Evolutionary conservation across 768 basidiomycete species (phyloP), one percentile per base, ranked within the genome.

Genomic region (Clavulina sp.): DNA sequence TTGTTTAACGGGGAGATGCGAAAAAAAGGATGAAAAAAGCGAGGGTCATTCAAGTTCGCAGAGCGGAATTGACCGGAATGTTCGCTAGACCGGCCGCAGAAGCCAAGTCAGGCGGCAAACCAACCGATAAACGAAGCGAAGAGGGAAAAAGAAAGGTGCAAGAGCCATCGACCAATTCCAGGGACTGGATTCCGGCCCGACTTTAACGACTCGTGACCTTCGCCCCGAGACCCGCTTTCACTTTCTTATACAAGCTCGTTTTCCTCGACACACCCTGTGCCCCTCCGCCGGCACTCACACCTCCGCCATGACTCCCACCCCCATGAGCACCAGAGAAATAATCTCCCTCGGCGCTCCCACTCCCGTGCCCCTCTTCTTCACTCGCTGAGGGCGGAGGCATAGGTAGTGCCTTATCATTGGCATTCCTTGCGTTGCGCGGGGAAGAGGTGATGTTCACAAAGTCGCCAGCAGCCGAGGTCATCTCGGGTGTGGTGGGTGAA

Each of bases 231-330:
- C 72, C 84, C 41, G 74, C 73, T 57, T 80, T 80, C 51, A 86
- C 75, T 63, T 81, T 85, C 74, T 80, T 81, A 70, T 86, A 73
- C 53, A 87, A 66, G 61, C 82, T 84, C 1, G 80, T 72, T 72
- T 78, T 86, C 60, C 84, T 72, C 43, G 77, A 78, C 1, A 87
- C 70, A 23, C 70, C 68, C 5, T 13, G 36, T 6, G 60, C 59
- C 3, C 65, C 66, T 21, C 62, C 68, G 34, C 65, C 9, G 16
- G 26, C 26, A 13, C 43, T 63, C 33, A 62, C 49, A 49, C 63
- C 64, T 43, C 78, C 78, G 60, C 75, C 73, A 60, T 81, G 80
- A 26, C 43, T 24, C 9, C 26, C 43, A 13, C n/a, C n/a, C n/a
- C n/a, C n/a, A n/a, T n/a, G n/a, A n/a, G n/a, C n/a, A n/a, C n/a